These are phyloP conservation scores for Bromus sterilis DNA, from an alignment of 176 grass and related monocot species.

Conservation along the genomic window DNA sequence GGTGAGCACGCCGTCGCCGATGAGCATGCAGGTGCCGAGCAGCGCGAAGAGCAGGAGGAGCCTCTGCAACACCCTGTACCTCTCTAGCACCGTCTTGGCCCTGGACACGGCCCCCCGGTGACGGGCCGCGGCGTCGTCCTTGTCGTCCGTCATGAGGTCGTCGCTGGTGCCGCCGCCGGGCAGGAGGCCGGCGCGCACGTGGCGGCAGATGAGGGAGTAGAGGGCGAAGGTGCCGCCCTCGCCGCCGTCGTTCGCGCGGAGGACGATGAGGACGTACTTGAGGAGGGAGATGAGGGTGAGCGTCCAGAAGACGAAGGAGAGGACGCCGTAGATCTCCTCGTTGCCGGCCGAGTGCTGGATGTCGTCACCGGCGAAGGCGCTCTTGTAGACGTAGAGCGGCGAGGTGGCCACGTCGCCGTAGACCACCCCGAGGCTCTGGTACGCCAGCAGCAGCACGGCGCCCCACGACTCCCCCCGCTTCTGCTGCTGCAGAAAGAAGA, in stretches of 20 bases:
- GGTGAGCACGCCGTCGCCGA: slow-evolving; percentile 95
- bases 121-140: neutral
- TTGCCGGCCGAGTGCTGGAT: slow-evolving; percentile 85
- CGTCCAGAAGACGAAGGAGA: slow-evolving; percentile 99
- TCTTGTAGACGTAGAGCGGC: slow-evolving; percentile 94
- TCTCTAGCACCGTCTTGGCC: slow-evolving; percentile 50
- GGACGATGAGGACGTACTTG: slow-evolving; percentile 97
- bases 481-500: neutral
- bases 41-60: slow-evolving; percentile 71
- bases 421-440: slow-evolving; percentile 94
- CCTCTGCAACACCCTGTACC: slow-evolving; percentile 65
- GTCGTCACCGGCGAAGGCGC: slow-evolving; percentile 76
- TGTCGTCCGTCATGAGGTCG: slow-evolving; percentile 43
- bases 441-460: slow-evolving; percentile 65
- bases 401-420: slow-evolving; percentile 96
- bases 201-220: slow-evolving; percentile 96
- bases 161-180: slow-evolving; percentile 55
- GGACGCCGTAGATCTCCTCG: slow-evolving; percentile 97
- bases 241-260: slow-evolving; percentile 79
- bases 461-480: slow-evolving; percentile 63
- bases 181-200: slow-evolving; percentile 66
- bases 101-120: neutral
- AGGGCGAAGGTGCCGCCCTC: slow-evolving; percentile 99
- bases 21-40: slow-evolving; percentile 94
- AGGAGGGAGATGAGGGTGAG: slow-evolving; percentile 83